Base-by-base conservation (phyloP, 768 basidiomycete species). In the Kwoniella heveanensis region DNA sequence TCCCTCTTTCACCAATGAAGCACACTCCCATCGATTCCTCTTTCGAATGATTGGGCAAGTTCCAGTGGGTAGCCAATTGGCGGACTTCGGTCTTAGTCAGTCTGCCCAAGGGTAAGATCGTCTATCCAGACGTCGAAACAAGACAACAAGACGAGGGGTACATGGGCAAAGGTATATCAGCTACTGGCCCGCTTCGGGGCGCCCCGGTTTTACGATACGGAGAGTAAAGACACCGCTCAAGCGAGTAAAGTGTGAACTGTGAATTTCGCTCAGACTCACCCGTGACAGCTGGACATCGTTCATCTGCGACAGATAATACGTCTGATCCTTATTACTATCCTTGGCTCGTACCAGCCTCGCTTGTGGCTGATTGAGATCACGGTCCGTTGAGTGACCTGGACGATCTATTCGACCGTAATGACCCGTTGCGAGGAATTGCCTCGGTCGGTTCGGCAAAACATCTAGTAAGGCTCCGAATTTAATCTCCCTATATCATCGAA, bases 21-120 rank as follows among this genome's bases (percentile, higher is more conserved):
- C 94, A 98, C 19, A 98, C 85, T 0, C 94, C 94, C 86, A 95
- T 92, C 78, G 90, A 92, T 74, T 98, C 94, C 19, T 83, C 84
- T 63, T 91, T 84, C 2, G 85, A 83, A 0, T 91, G 90, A 2
- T 88, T 92, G 2, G 88, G 87, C 21, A 97, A 79, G 0, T 77
- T 80, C 76, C 85, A 85, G 30, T 85, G 75, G 9, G 79, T 79
- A 0, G 94, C 94, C 19, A 95, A 81, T 61, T 84, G 82, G 15
- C 92, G 85, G 0, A 96, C 91, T 67, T 88, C 82, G 0, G 83
- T 67, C 79, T 98, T 98, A 6, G 80, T 83, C 9, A 89, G 73
- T 13, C 81, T 74, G 2, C 85, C 88, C 6, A 97, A 81, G 0
- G 93, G 94, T 65, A 96, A 93, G 1, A 94, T 75, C 0, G 91